Conservation (phyloP, 768 basidiomycete genomes). For the Solioccasus polychromus region DNA sequence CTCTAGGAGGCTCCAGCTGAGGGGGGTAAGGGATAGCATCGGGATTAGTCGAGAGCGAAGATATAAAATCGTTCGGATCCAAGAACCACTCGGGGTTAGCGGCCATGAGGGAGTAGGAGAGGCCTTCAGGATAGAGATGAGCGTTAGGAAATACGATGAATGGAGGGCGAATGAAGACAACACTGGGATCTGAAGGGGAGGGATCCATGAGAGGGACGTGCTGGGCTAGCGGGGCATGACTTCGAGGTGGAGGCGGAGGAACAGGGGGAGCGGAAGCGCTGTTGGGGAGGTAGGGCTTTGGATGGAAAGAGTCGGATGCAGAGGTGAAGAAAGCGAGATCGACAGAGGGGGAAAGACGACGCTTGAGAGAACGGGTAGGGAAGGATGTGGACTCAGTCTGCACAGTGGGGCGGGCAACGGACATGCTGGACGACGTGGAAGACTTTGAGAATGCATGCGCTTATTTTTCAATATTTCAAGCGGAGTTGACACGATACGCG, state of each 20-base stretch:
- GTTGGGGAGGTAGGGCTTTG: constrained; percentile 57
- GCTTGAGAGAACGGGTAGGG: constrained; percentile 41
- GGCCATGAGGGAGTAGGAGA: constrained; percentile 71
- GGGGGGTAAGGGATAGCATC: constrained; percentile 69
- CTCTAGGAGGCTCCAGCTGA: constrained; percentile 76
- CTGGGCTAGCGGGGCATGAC: constrained; percentile 35
- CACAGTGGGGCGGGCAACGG: too few relatives aligned
- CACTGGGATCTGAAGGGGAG: constrained; percentile 57
- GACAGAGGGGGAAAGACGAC: constrained; percentile 44
- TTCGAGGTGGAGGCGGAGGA: constrained; percentile 31
- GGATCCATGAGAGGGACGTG: constrained; percentile 66
- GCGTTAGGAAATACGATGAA: constrained; percentile 66
- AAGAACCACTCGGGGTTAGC: constrained; percentile 80
- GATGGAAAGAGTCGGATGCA: constrained; percentile 62
- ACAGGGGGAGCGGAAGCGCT: constrained; percentile 22
- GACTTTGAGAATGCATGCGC: constrained; percentile 12
- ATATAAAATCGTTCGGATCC: constrained; percentile 59
- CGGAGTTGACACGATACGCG: constrained; percentile 47
- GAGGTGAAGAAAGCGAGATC: constrained; percentile 61
- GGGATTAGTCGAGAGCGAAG: constrained; percentile 43
- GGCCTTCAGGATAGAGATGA: constrained; percentile 58
- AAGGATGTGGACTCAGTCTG: constrained; percentile 15
- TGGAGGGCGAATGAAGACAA: constrained; percentile 73
- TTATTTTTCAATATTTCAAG: constrained; percentile 37
- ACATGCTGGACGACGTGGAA: too few relatives aligned